Percentiles rank a stretch among this genome's conserved stretches.
phyloP scores from a whole-genome alignment of 495 filamentous ascomycete species.

The Aspergillus bertholletiae region DNA sequence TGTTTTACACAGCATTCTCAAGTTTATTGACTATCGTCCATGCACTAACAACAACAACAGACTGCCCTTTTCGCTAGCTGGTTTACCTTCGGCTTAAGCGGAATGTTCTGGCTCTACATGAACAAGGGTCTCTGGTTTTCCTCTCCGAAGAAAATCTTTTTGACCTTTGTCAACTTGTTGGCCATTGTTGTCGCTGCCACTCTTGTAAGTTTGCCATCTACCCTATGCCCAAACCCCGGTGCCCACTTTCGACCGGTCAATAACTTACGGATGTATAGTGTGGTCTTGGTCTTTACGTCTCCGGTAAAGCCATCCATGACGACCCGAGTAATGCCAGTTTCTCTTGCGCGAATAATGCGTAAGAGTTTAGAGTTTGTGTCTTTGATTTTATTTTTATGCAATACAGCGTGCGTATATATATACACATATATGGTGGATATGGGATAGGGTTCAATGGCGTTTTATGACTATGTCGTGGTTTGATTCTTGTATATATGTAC shows the following conservation, averaged over 20 bases:
- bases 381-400: neutral
- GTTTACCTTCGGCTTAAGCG: conserved; percentile 43
- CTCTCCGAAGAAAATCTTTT: conserved; percentile 26
- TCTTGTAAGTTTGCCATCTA: conserved; percentile 27
- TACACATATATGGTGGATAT: neutral
- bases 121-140: conserved; percentile 30
- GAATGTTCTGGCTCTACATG: conserved; percentile 43
- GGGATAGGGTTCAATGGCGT: neutral
- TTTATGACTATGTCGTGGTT: neutral
- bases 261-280: conserved; percentile 16
- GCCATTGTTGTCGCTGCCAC: conserved; percentile 29
- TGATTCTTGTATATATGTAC: neutral
- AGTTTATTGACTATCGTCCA: conserved; percentile 26
- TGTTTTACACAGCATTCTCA: conserved; percentile 17
- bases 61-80: conserved; percentile 40
- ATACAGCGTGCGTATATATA: neutral
- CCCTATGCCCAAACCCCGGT: neutral
- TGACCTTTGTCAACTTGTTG: conserved; percentile 28
- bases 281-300: conserved; percentile 37
- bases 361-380: neutral
- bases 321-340: conserved; percentile 25
- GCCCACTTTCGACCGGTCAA: neutral
- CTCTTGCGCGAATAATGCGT: conserved; percentile 29
- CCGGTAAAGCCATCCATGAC: conserved; percentile 40
- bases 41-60: conserved; percentile 15